Evolutionary conservation across 768 basidiomycete genomes (phyloP).

Genomic region (Naematelia encephala): DNA sequence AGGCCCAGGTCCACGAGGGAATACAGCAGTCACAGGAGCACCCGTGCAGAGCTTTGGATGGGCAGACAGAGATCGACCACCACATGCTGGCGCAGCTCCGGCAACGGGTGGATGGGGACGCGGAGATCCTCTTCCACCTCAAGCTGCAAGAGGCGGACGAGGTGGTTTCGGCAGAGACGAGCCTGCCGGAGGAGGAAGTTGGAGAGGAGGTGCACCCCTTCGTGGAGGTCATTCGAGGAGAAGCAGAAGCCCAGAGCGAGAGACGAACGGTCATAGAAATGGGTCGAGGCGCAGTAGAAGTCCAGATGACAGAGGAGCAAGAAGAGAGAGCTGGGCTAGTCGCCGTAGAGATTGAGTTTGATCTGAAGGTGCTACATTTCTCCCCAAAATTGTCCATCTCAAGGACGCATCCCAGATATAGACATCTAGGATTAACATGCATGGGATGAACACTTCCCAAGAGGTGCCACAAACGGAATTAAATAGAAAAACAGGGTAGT

Average conservation of each 20-base stretch:
- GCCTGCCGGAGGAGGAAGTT: constrained; percentile 1
- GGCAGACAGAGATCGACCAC: constrained; percentile 8
- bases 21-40: constrained; percentile 1
- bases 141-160: constrained; percentile 2
- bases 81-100: not conserved
- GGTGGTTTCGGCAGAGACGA: constrained; percentile 10
- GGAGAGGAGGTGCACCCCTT: constrained; percentile 12
- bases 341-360: constrained; percentile 1
- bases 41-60: constrained; percentile 15
- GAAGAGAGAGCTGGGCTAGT: constrained; percentile 12
- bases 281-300: constrained; percentile 6
- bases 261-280: constrained; percentile 6
- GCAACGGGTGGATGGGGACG: not conserved
- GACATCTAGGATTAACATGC: too few relatives aligned
- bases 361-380: too few relatives aligned
- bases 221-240: constrained; percentile 2
- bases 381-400: too few relatives aligned
- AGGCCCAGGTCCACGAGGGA: not conserved
- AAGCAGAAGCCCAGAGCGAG: constrained; percentile 14
- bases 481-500: not conserved
- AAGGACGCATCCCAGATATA: too few relatives aligned
- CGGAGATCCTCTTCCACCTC: constrained; percentile 4
- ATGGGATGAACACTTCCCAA: too few relatives aligned
- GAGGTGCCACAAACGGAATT: not conserved
- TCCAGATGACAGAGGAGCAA: constrained; percentile 1